Percentiles rank a stretch among this genome's conserved stretches.
phyloP scores from a whole-genome alignment of 148 eudicot species.

The Silene conica region DNA sequence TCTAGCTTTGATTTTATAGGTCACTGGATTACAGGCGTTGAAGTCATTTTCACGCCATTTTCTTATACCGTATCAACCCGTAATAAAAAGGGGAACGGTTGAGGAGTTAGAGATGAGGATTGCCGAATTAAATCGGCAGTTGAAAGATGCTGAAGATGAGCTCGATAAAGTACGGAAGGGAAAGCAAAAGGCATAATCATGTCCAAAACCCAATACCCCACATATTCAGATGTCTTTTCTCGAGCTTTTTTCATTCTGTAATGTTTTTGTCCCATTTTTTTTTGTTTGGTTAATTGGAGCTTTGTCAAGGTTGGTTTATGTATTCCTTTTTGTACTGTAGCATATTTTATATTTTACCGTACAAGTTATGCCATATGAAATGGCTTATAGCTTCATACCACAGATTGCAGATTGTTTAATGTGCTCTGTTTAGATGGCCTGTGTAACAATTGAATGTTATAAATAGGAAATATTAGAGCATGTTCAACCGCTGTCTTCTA shows the following conservation, averaged over 20 bases:
- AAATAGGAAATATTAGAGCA: background rate
- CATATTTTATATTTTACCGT: slow-evolving; percentile 16
- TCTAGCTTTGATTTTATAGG: slow-evolving; percentile 34
- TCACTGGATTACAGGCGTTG: slow-evolving; percentile 51
- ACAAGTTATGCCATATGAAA: background rate
- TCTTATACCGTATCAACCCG: slow-evolving; percentile 29
- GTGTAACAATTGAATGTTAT: slow-evolving; percentile 14
- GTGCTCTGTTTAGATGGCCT: slow-evolving; percentile 11
- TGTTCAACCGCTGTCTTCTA: background rate
- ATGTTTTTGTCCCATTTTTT: background rate
- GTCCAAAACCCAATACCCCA: background rate
- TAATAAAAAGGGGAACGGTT: slow-evolving; percentile 37
- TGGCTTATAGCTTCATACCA: background rate
- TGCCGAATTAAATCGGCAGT: slow-evolving; percentile 45
- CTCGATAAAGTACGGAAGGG: slow-evolving; percentile 56
- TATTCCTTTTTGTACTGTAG: slow-evolving; percentile 15
- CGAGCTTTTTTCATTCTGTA: slow-evolving; percentile 1
- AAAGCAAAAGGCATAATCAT: slow-evolving; percentile 31
- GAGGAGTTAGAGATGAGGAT: slow-evolving; percentile 71
- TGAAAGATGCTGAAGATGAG: slow-evolving; percentile 71
- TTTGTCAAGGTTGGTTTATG: slow-evolving; percentile 3
- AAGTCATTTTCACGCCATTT: slow-evolving; percentile 34
- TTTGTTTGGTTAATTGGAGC: background rate
- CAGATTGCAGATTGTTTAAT: background rate
- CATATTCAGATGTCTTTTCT: background rate